Percentiles rank a stretch among this genome's conserved stretches.
These are phyloP conservation scores for Triticum monococcum DNA, from an alignment of 176 grass and related monocot species.

Conservation along the genomic window DNA sequence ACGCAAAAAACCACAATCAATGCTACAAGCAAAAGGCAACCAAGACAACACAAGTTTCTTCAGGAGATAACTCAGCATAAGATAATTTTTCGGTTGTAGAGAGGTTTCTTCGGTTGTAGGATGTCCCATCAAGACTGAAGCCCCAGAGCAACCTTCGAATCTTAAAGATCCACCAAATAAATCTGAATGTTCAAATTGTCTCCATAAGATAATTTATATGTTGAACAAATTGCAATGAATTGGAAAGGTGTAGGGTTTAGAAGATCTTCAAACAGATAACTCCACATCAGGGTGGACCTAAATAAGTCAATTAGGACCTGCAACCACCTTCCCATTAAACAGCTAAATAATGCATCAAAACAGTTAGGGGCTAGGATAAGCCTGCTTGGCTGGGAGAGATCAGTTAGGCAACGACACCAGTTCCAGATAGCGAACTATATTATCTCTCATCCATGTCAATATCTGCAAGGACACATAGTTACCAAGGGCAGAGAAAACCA, in stretches of 20 bases:
- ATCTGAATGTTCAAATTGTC: constrained; percentile 9
- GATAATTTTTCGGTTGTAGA: background rate
- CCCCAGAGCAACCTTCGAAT: background rate
- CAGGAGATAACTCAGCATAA: background rate
- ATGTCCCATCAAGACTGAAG: background rate
- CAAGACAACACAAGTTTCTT: background rate
- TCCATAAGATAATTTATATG: no score
- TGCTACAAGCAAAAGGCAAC: background rate
- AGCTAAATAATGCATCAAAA: background rate
- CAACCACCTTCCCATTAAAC: background rate
- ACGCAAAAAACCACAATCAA: background rate
- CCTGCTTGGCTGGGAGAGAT: background rate
- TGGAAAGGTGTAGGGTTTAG: background rate
- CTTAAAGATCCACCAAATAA: background rate
- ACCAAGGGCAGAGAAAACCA: background rate
- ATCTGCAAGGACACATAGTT: constrained; percentile 13
- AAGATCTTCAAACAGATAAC: background rate
- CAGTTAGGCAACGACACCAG: background rate
- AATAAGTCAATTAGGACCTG: no score
- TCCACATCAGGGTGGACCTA: background rate
- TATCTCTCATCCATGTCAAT: background rate
- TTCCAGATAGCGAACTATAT: background rate
- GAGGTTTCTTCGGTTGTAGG: background rate
- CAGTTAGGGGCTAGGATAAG: background rate
- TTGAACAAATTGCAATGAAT: background rate